Evolutionary conservation across 108 stramenopile genomes (phyloP), one percentile per base, ranked within the genome.

Genomic region (Conticribra weissflogii): DNA sequence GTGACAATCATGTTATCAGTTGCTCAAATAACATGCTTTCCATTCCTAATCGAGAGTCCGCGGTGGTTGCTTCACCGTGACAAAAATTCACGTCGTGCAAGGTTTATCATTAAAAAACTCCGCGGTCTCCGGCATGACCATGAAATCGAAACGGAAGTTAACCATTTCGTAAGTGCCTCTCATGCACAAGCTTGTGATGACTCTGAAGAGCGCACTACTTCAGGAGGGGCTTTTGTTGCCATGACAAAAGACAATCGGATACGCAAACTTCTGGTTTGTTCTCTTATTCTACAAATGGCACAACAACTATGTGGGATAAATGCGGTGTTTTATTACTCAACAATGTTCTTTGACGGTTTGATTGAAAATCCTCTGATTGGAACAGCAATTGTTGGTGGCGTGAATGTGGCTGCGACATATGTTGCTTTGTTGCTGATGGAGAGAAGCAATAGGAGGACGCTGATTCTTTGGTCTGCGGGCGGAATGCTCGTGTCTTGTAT

Each of bases 301-400:
- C 91, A 92, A 70, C 91, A 92, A 73, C 76, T 92, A 53, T 79
- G 70, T 34, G 91, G 91, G 34, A 90, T 90, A 73, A 92, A 92
- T 76, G 91, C 87, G 22, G 84, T 92, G 32, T 92, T 92, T 70
- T 90, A 85, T 76, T 92, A 90, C 79, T 87, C 86, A 14, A 84
- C 82, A 17, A 80, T 68, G 60, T 84, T 92, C 72, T 89, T 92
- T 72, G 82, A 82, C 0, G 88, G 87, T 28, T 68, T 83, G 18
- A 85, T 94, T 34, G 84, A 83, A 47, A 74, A 86, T 74, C 89
- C 89, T 7, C 70, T 82, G n/a, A 17, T 87, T 24, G 88, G 83
- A 16, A 88, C 89, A 3, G 70, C 60, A 1, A 57, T 87, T 5
- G 81, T 86, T 24, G 90, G 81, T 0, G 69, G 34, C 14, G 78